Conservation (phyloP, 2,329 filamentous ascomycete genomes). For the Trichophyton rubrum region DNA sequence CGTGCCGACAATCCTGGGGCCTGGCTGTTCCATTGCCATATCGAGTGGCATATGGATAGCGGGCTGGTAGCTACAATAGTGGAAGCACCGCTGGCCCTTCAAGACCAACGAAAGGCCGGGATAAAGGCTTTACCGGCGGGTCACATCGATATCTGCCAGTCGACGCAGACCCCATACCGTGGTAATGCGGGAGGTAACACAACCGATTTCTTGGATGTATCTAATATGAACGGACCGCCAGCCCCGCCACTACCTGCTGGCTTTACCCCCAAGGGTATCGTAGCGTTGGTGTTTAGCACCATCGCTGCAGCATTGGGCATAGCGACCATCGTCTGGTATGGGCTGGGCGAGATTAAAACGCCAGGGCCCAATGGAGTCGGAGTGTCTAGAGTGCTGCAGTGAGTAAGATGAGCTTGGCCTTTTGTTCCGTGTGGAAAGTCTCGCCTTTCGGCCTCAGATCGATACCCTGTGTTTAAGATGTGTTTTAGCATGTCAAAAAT, state of each 20-base stretch:
- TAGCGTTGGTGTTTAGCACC: conserved; percentile 60
- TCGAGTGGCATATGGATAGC: conserved; percentile 40
- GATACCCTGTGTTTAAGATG: neutral
- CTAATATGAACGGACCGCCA: conserved; percentile 45
- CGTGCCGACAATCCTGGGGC: conserved; percentile 38
- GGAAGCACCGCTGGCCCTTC: conserved; percentile 32
- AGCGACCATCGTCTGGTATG: conserved; percentile 52
- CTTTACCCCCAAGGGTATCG: conserved; percentile 56
- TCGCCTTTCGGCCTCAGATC: neutral
- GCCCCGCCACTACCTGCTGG: conserved; percentile 46
- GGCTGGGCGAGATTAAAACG: conserved; percentile 8
- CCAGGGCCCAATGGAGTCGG: neutral
- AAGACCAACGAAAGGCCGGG: conserved; percentile 3
- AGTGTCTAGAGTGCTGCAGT: neutral
- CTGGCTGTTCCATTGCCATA: conserved; percentile 37
- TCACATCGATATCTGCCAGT: conserved; percentile 19
- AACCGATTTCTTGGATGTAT: conserved; percentile 48
- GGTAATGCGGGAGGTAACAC: conserved; percentile 68
- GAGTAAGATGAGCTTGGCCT: neutral
- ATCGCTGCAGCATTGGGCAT: conserved; percentile 57
- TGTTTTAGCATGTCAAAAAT: neutral
- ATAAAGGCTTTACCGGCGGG: conserved; percentile 13
- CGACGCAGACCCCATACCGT: conserved; percentile 36
- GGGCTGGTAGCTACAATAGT: conserved; percentile 42
- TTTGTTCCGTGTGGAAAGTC: neutral